Conservation (phyloP, 305 asterid species). For the Withania somnifera region DNA sequence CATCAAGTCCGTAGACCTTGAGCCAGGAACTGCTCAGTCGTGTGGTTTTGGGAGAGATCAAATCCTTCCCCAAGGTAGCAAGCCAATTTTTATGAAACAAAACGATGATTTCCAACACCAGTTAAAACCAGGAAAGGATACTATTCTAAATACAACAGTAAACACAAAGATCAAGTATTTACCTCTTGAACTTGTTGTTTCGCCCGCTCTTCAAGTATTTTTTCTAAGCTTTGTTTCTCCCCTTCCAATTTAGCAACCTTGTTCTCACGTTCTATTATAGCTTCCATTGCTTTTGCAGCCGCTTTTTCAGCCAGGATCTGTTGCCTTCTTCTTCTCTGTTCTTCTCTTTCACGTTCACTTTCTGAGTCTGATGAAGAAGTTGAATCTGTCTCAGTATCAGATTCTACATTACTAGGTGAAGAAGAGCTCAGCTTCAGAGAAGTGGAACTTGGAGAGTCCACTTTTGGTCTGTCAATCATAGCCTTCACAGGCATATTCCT, state of each 20-base stretch:
- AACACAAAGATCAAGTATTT: conserved; percentile 5
- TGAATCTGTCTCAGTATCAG: conserved; percentile 73
- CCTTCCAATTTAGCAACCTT: conserved; percentile 87
- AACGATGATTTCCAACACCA: neutral
- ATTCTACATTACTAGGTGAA: conserved; percentile 51
- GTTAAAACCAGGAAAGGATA: neutral
- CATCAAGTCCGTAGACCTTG: neutral
- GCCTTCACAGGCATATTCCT: conserved; percentile 17
- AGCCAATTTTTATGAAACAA: neutral
- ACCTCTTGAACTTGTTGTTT: conserved; percentile 92
- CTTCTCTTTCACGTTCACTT: conserved; percentile 80
- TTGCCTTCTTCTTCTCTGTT: conserved; percentile 73
- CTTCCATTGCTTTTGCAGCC: conserved; percentile 73
- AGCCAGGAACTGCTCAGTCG: neutral
- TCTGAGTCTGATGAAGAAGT: conserved; percentile 73
- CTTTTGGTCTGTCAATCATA: conserved; percentile 21
- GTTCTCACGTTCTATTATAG: conserved; percentile 81
- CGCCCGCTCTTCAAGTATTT: conserved; percentile 80
- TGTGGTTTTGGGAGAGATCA: neutral
- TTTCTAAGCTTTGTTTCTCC: conserved; percentile 90
- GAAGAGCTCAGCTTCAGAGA: conserved; percentile 43
- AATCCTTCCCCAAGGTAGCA: neutral
- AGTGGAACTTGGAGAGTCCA: conserved; percentile 26
- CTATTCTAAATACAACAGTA: neutral
- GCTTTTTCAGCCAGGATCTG: conserved; percentile 86